Base-by-base conservation (phyloP, 2,329 filamentous ascomycete species). In the Hypomyces perniciosus region DNA sequence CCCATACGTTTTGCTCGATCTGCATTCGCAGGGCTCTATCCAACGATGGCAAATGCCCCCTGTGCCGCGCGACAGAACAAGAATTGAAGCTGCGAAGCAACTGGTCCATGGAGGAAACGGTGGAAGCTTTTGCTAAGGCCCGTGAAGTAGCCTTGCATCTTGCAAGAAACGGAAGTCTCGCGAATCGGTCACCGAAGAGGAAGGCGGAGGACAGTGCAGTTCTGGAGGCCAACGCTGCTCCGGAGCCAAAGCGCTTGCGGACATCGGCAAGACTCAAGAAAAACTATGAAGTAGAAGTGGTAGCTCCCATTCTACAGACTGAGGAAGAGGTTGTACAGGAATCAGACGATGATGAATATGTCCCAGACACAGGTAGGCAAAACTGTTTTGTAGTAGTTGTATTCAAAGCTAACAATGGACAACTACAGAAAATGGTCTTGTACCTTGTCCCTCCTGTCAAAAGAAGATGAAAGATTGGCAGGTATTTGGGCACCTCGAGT, bases 1-100 rank as follows among this genome's bases (percentile, higher is more conserved):
- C 83, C 48, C 93, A 99, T 66, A 97, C 93, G 0, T 99, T 99
- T 65, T 99, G 93, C 75, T 96, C 92, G 6, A 73, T 95, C 48
- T 99, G 93, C 68, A 97, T 99, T 65, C 86, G 93, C 30, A 80
- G 91, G 56, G 90, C 88, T 54, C 77, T 99, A 1, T 85, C 85
- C 2, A 79, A 81, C 31, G 90, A 96, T 58, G 88, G 90, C 7
- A 90, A 87, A 68, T 99, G 93, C 61, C 93, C 93, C 0, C 76
- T 89, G 1, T 99, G 93, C 69, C 84, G 90, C 46, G 74, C 81
- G 5, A 69, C 75, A 1, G 89, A 95, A 58, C 90, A 96, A 65
- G 90, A 92, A 65, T 79, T 89, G 54, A 93, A 89, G 66, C 65
- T 99, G 59, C 79, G 90, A 52, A 85, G 85, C 43, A 97, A 97